Evolutionary conservation across 208 protist species (phyloP), one percentile per base, ranked within the genome.

Genomic region (Crithidia thermophila): DNA sequence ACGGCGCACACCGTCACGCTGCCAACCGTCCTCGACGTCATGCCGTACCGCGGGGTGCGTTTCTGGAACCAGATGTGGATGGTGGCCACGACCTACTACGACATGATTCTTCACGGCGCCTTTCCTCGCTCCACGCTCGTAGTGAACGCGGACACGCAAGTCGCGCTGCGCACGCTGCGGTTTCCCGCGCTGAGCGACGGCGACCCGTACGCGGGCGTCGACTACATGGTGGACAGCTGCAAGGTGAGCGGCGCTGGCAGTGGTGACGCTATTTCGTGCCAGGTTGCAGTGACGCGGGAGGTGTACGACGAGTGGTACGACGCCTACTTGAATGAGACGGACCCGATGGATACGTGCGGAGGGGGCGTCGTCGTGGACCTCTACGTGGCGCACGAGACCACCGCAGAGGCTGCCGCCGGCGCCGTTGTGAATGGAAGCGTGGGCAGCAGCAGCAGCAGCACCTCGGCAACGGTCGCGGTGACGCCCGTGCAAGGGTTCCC

Each of bases 361-460:
- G 64, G 67, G 31, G 79, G 73, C 36, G 63, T 72, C 6, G 79
- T 72, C 27, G 65, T 70, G n/a, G 51, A 67, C 47, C 30, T 80
- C 5, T 72, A 46, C 23, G 18, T 72, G 14, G 40, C 30, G 2
- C 11, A 16, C 4, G 27, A 11, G 58, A 53, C 34, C 14, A 56
- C 53, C 34, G 1, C 67, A 0, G 46, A 23, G 1, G 57, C 27
- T 1, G 62, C 52, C 34, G 30, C 53, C 13, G 23, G 13, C 16
- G 62, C 55, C 20, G 53, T 36, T 3, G 56, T 43, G 20, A 40
- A 59, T 23, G 36, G 47, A n/a, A n/a, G n/a, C n/a, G n/a, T n/a
- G 33, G 8, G 39, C 40, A 3, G 10, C 30, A 27, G 5, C 42
- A 27, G 31, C 20, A 25, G 31, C 14, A 20, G 16, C 51, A 10